A percentile compares a stretch with the other conserved stretches of the same genome.
Conservation (phyloP, 1,284 basidiomycete genomes). For the Apiotrichum gracile region DNA sequence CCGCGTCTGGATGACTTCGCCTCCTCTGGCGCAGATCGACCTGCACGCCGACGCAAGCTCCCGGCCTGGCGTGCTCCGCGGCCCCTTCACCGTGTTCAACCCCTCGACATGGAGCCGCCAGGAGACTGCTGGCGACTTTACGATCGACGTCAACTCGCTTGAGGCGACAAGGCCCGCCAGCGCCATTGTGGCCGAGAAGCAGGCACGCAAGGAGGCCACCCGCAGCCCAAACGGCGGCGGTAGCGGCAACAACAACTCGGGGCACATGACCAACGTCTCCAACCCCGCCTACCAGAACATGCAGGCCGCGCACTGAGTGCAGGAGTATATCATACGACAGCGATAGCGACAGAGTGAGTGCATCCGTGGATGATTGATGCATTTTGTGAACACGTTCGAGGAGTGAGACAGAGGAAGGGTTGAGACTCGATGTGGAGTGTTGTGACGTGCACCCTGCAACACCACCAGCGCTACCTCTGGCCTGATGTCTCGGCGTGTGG, state of each 20-base stretch:
- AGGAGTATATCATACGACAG: not conserved
- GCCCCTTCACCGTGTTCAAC: slow-evolving; percentile 44
- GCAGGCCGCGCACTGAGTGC: slow-evolving; percentile 15
- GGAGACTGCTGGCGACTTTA: slow-evolving; percentile 40
- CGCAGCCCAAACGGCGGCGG: slow-evolving; percentile 13
- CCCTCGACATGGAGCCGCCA: slow-evolving; percentile 36
- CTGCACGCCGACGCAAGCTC: slow-evolving; percentile 15
- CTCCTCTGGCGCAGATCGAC: slow-evolving; percentile 32
- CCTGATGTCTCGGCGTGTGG: too few relatives aligned
- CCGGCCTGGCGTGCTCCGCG: slow-evolving; percentile 22
- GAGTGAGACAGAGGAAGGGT: too few relatives aligned
- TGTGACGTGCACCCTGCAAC: too few relatives aligned
- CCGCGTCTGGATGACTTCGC: slow-evolving; percentile 88
- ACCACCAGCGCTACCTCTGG: too few relatives aligned
- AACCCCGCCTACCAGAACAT: slow-evolving; percentile 18
- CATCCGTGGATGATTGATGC: not conserved
- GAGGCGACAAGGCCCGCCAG: slow-evolving; percentile 35
- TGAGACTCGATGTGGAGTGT: too few relatives aligned
- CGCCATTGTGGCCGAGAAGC: slow-evolving; percentile 25
- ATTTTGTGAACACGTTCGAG: too few relatives aligned
- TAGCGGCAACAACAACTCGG: not conserved
- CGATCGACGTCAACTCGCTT: slow-evolving; percentile 31
- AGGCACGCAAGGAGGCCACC: slow-evolving; percentile 26
- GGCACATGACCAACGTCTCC: not conserved
- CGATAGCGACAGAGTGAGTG: not conserved